These are phyloP conservation scores for Fragaria vesca DNA, from an alignment of 306 rosid genomes.

Conservation along the genomic window DNA sequence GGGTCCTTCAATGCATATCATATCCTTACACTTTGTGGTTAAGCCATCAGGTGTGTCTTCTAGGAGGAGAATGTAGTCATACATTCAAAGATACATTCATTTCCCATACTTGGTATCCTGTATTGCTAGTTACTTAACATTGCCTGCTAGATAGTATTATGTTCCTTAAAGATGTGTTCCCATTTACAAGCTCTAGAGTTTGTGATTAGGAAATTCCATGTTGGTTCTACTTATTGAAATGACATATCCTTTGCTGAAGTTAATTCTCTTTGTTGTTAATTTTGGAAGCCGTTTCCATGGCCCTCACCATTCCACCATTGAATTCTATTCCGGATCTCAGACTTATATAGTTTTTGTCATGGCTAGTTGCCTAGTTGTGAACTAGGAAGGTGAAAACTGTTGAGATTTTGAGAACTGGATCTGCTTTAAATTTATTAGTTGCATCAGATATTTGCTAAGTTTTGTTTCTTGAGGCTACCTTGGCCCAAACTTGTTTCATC, in stretches of 20 bases:
- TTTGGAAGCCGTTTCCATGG: neutral
- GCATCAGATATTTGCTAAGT: neutral
- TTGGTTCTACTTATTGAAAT: neutral
- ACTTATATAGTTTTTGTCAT: neutral
- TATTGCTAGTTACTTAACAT: neutral
- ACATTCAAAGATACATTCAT: neutral
- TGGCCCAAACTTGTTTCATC: neutral
- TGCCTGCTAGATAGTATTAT: neutral
- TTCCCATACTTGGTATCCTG: neutral
- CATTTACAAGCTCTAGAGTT: neutral
- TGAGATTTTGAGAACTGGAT: neutral
- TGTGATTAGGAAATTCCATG: neutral
- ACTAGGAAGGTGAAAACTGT: neutral
- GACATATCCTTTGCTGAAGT: neutral
- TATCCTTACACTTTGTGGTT: neutral
- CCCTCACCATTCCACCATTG: neutral
- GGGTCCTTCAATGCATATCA: neutral
- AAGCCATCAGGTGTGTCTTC: neutral
- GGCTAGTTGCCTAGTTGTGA: neutral
- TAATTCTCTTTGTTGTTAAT: neutral
- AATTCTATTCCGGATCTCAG: neutral
- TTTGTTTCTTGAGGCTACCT: neutral
- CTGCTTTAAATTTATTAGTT: neutral
- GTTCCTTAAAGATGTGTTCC: neutral
- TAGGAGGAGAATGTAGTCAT: neutral